These are phyloP conservation scores for Citrus hindsii DNA, from an alignment of 345 rosid species.

Conservation along the genomic window DNA sequence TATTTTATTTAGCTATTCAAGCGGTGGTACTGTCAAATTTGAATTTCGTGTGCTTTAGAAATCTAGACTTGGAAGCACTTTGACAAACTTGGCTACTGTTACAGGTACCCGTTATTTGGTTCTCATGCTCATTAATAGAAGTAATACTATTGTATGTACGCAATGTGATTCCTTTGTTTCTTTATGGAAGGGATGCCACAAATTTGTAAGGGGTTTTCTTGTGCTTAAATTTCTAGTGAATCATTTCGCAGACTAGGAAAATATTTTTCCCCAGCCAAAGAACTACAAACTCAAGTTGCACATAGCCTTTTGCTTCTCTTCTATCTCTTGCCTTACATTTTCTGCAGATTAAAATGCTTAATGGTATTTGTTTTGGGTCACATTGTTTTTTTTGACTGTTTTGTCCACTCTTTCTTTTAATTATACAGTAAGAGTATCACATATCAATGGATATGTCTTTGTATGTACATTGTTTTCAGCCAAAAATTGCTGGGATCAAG, in stretches of 20 bases:
- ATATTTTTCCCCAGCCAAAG: background rate
- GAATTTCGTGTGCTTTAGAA: background rate
- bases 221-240: background rate
- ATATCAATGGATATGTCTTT: background rate
- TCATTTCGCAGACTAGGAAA: background rate
- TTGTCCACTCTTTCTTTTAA: background rate
- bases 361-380: background rate
- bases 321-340: background rate
- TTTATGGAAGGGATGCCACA: background rate
- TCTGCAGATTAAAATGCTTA: background rate
- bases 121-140: background rate
- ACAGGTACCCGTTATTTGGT: background rate
- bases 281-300: background rate
- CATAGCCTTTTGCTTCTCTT: background rate
- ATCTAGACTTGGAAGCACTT: background rate
- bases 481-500: slow-evolving; percentile 63
- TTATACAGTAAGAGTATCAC: background rate
- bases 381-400: background rate
- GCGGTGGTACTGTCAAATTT: background rate
- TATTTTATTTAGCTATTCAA: background rate
- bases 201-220: background rate
- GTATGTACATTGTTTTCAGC: slow-evolving; percentile 36
- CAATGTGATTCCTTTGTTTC: background rate
- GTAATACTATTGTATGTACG: background rate
- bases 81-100: background rate